Evolutionary conservation across 129 eudicot species (phyloP).

Genomic region (Lonicera japonica): DNA sequence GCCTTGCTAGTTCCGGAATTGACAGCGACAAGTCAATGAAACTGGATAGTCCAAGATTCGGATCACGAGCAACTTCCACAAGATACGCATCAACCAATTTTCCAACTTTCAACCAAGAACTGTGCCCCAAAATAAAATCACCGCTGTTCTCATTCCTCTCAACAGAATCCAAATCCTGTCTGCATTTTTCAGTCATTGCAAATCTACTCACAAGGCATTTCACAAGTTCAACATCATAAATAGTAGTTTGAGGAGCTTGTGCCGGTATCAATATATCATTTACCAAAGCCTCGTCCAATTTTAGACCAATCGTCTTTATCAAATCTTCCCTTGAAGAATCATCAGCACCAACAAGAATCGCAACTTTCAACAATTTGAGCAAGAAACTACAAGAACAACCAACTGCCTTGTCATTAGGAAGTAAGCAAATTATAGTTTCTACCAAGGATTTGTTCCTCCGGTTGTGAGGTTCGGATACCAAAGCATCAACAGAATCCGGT

Average conservation of each 20-base stretch:
- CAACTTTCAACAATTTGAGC: constrained; percentile 66
- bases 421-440: constrained; percentile 62
- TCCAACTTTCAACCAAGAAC: constrained; percentile 52
- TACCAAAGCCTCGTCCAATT: constrained; percentile 77
- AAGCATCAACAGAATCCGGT: constrained; percentile 62
- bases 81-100: constrained; percentile 61
- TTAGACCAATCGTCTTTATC: constrained; percentile 41
- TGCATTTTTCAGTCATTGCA: constrained; percentile 26
- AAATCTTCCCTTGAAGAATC: constrained; percentile 46
- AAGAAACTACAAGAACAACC: constrained; percentile 78
- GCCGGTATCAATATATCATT: constrained; percentile 73
- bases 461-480: constrained; percentile 49
- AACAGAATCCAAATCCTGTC: constrained; percentile 6
- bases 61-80: constrained; percentile 55
- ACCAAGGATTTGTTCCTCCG: constrained; percentile 45
- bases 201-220: constrained; percentile 48
- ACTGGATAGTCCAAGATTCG: constrained; percentile 30
- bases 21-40: constrained; percentile 41
- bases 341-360: constrained; percentile 68
- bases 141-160: constrained; percentile 17
- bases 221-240: constrained; percentile 70
- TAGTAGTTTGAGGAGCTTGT: constrained; percentile 36
- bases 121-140: constrained; percentile 36
- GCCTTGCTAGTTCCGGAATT: constrained; percentile 66
- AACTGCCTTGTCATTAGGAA: constrained; percentile 46